Evolutionary conservation across 192 early-diverging fungal species (phyloP).

Genomic region (Coemansia sp.): DNA sequence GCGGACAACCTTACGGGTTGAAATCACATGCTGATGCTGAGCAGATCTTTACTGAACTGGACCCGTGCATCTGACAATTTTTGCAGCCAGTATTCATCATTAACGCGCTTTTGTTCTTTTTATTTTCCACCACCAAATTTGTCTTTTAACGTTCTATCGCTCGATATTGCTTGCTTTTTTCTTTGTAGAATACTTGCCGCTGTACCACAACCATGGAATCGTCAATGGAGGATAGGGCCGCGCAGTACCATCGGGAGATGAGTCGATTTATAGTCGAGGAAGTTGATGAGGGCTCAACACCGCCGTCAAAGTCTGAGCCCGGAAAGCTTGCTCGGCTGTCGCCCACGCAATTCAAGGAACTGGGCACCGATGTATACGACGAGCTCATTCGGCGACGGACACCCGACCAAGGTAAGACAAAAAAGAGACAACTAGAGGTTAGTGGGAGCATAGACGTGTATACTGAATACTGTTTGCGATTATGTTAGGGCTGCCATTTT

Average conservation of each 20-base stretch:
- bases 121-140: background rate
- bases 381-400: constrained; percentile 72
- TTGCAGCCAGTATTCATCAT: no score
- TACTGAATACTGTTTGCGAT: background rate
- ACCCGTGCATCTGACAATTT: background rate
- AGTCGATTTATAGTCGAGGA: constrained; percentile 48
- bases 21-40: constrained; percentile 4
- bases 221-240: constrained; percentile 49
- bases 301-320: constrained; percentile 38
- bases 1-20: constrained; percentile 5
- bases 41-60: background rate
- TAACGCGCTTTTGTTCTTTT: background rate
- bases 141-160: background rate
- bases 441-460: background rate
- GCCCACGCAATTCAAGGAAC: constrained; percentile 86
- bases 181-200: background rate
- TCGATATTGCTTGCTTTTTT: background rate
- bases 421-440: background rate
- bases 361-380: constrained; percentile 95
- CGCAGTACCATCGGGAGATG: constrained; percentile 54
- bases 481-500: constrained; percentile 59
- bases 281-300: constrained; percentile 35
- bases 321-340: constrained; percentile 76
- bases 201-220: constrained; percentile 7
- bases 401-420: constrained; percentile 13